phyloP scores from a whole-genome alignment of 169 alveolate species.

The Perkinsus olseni region DNA sequence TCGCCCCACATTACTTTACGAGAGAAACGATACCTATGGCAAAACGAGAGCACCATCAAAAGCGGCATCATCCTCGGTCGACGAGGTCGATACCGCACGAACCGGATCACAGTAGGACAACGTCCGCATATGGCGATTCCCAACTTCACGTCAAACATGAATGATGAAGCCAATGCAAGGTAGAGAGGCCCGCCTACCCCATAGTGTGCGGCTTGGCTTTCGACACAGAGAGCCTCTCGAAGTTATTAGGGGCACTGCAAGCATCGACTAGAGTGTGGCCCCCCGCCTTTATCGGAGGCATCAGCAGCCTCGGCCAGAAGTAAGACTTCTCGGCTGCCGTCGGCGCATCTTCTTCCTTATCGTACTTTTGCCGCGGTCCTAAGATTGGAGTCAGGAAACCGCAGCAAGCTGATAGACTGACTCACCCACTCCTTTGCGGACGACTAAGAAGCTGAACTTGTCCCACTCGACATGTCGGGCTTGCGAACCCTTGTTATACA shows the following conservation, averaged over 20 bases:
- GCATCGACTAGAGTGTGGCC: constrained; percentile 67
- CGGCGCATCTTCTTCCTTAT: constrained; percentile 39
- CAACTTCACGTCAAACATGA: too few relatives aligned
- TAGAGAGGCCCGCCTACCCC: not conserved
- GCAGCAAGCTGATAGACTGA: not conserved
- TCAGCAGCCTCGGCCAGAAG: constrained; percentile 74
- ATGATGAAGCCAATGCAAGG: not conserved
- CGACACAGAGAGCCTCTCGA: constrained; percentile 36
- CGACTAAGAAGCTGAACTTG: constrained; percentile 59
- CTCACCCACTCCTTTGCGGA: constrained; percentile 40
- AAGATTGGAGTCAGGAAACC: not conserved
- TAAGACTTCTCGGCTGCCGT: constrained; percentile 55
- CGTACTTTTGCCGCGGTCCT: not conserved
- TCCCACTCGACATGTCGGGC: constrained; percentile 44
- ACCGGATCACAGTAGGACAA: too few relatives aligned
- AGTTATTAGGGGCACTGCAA: constrained; percentile 55
- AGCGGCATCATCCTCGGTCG: not conserved
- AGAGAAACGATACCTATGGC: constrained; percentile 39
- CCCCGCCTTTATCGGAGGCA: constrained; percentile 68
- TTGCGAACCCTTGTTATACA: constrained; percentile 54
- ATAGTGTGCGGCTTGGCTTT: not conserved
- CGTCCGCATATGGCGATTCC: too few relatives aligned
- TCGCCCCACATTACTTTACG: constrained; percentile 79
- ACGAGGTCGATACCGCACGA: too few relatives aligned
- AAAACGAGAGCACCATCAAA: constrained; percentile 11